These are phyloP conservation scores for Fomitopsis pinicola DNA, from an alignment of 1,284 basidiomycete species.

Conservation along the genomic window DNA sequence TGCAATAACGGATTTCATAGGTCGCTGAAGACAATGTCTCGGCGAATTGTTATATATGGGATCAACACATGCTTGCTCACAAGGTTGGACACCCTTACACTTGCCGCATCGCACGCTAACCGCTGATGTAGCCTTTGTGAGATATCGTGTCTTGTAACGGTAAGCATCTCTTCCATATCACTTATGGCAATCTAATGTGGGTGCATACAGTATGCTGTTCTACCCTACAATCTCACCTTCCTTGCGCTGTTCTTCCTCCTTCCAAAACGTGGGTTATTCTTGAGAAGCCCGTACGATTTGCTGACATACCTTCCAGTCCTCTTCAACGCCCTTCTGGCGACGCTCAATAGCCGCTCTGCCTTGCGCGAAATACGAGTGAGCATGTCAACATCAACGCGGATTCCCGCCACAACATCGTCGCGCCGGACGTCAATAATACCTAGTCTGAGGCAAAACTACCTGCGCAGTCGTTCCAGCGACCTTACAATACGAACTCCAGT, in stretches of 20 bases:
- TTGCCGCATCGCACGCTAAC: background rate
- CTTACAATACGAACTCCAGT: background rate
- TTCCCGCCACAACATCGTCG: background rate
- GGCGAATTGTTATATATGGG: background rate
- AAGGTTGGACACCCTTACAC: background rate
- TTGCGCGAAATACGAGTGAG: background rate
- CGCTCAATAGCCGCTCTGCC: conserved; percentile 2
- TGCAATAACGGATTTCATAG: background rate
- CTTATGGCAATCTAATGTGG: background rate
- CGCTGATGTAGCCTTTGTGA: background rate
- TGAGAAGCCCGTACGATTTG: too few relatives aligned
- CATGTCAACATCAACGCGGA: background rate
- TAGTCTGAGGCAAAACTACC: background rate
- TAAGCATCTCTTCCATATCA: background rate
- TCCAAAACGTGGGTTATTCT: conserved; percentile 5
- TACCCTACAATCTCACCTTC: conserved; percentile 7
- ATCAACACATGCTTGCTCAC: conserved; percentile 3
- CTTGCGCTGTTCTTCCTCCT: conserved; percentile 8
- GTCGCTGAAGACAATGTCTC: background rate
- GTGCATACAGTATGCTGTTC: background rate
- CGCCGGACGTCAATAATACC: background rate
- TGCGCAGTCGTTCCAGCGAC: background rate
- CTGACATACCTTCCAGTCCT: background rate
- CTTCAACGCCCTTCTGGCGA: conserved; percentile 7
- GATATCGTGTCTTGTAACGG: conserved; percentile 4